These are phyloP conservation scores for Colletotrichum sp. DNA, from an alignment of 2,329 filamentous ascomycete species.

Conservation along the genomic window DNA sequence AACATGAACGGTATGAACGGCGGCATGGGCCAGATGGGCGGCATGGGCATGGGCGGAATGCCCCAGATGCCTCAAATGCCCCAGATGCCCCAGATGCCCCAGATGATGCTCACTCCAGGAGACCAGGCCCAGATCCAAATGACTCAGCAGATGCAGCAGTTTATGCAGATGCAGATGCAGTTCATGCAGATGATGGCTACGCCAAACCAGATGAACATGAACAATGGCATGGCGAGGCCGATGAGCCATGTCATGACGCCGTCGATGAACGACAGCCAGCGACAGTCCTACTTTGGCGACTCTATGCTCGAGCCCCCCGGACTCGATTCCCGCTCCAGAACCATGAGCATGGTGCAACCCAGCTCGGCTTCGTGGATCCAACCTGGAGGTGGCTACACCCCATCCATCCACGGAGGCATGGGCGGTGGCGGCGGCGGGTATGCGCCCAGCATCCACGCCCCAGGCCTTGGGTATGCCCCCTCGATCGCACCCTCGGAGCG, in stretches of 20 bases:
- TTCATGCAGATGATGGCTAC: conserved; percentile 84
- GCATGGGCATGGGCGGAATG: conserved; percentile 37
- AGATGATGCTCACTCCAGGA: conserved; percentile 60
- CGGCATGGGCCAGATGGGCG: conserved; percentile 28
- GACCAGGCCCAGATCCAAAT: conserved; percentile 82
- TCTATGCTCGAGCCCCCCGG: conserved; percentile 49
- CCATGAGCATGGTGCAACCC: conserved; percentile 86
- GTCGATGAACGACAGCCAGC: conserved; percentile 48
- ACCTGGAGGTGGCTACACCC: conserved; percentile 49
- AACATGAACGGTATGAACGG: conserved; percentile 26
- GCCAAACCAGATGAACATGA: conserved; percentile 36
- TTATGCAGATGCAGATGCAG: conserved; percentile 95
- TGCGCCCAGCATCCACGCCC: conserved; percentile 56
- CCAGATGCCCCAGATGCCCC: conserved; percentile 25
- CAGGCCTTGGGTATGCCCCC: conserved; percentile 73
- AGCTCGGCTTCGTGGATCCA: conserved; percentile 65
- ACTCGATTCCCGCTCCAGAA: conserved; percentile 59
- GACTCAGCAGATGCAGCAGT: conserved; percentile 83
- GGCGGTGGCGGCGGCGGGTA: conserved; percentile 40
- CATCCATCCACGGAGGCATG: conserved; percentile 45
- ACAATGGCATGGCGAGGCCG: conserved; percentile 30
- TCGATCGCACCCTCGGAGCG: conserved; percentile 96
- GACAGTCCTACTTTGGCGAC: conserved; percentile 54
- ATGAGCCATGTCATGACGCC: conserved; percentile 45
- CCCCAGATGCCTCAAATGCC: conserved; percentile 21